phyloP scores from a whole-genome alignment of 345 rosid species.

The Lepidium aucheri region DNA sequence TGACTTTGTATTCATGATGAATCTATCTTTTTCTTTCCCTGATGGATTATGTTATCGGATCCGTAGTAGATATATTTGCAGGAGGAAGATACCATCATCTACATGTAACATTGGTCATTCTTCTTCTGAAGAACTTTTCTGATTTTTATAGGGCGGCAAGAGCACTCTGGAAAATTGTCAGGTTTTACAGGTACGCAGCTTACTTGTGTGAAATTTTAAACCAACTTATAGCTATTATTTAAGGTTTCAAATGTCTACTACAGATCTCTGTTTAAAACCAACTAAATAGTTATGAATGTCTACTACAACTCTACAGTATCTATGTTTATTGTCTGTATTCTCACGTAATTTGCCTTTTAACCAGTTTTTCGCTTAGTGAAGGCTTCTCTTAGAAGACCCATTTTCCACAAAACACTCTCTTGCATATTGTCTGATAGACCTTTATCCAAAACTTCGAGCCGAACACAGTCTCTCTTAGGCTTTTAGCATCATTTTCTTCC shows the following conservation, averaged over 20 bases:
- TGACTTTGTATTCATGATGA: background rate
- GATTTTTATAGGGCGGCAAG: conserved; percentile 65
- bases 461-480: background rate
- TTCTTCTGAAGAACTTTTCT: background rate
- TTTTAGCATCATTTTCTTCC: background rate
- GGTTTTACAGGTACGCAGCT: conserved; percentile 69
- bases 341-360: background rate
- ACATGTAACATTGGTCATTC: background rate
- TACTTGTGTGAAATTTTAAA: background rate
- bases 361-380: background rate
- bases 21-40: background rate
- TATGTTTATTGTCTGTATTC: background rate
- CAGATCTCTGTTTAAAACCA: background rate
- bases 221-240: background rate
- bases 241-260: background rate
- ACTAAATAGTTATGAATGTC: background rate
- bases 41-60: background rate
- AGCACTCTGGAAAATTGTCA: conserved; percentile 93
- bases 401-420: background rate
- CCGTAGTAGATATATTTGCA: background rate
- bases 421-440: background rate
- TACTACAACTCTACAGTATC: background rate
- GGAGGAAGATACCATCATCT: background rate
- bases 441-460: background rate
- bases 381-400: background rate